Evolutionary conservation across 2,329 filamentous ascomycete genomes (phyloP).

Genomic region (Fusarium coffeatum): DNA sequence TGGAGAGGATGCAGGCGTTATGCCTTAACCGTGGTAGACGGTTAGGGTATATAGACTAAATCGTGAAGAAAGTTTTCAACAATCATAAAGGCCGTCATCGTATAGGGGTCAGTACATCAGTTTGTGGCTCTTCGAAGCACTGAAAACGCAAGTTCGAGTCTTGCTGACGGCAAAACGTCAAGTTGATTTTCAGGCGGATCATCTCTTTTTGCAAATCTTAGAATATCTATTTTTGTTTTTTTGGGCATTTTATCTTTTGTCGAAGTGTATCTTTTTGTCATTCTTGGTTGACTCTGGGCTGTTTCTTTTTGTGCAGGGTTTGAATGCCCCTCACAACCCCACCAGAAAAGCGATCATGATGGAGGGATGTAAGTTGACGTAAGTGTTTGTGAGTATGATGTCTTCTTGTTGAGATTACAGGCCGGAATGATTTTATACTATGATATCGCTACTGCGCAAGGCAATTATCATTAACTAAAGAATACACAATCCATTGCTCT

Average conservation of each 20-base stretch:
- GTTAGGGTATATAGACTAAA: not conserved
- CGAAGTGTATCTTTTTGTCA: conserved; percentile 11
- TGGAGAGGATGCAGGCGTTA: not conserved
- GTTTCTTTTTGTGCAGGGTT: conserved; percentile 12
- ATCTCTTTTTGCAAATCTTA: conserved; percentile 11
- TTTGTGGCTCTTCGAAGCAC: conserved; percentile 40
- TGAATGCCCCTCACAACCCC: conserved; percentile 3
- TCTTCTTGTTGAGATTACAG: not conserved
- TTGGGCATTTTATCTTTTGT: not conserved
- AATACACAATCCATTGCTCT: not conserved
- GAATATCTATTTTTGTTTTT: not conserved
- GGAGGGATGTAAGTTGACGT: not conserved
- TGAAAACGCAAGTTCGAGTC: conserved; percentile 44
- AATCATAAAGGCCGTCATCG: conserved; percentile 35
- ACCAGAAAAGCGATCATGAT: not conserved
- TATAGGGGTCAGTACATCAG: conserved; percentile 44
- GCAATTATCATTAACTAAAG: not conserved
- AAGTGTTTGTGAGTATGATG: no score
- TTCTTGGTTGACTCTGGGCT: not conserved
- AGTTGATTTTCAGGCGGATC: not conserved
- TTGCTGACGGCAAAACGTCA: conserved; percentile 37
- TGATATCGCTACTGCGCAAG: not conserved
- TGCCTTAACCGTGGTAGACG: not conserved
- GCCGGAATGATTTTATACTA: not conserved
- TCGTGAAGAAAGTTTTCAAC: not conserved